A percentile compares a stretch with the other conserved stretches of the same genome.
phyloP scores from a whole-genome alignment of 2,329 filamentous ascomycete genomes.

The Teratosphaeria gauchensis region DNA sequence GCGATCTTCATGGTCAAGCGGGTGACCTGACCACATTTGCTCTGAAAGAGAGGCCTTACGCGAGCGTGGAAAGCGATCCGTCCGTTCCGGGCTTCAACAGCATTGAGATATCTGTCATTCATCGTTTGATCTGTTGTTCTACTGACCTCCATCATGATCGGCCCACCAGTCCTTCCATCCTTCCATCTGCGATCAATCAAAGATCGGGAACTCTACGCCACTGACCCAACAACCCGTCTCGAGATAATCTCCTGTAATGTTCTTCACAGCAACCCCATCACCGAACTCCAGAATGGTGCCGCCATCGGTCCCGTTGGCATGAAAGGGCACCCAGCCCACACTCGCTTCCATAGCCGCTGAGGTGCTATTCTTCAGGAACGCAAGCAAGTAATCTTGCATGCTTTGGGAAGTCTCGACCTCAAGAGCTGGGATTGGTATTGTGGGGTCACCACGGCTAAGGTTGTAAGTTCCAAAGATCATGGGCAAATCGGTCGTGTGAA shows the following conservation, averaged over 20 bases:
- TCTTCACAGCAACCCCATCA: neutral
- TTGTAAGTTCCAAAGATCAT: neutral
- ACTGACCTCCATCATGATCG: too few relatives aligned
- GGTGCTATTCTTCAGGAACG: neutral
- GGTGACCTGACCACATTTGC: too few relatives aligned
- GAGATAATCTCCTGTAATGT: neutral
- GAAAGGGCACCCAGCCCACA: neutral
- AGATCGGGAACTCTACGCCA: neutral
- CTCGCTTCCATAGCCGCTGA: neutral
- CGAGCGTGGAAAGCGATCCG: too few relatives aligned
- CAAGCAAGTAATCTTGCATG: neutral
- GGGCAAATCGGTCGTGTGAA: neutral
- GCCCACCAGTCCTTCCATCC: too few relatives aligned
- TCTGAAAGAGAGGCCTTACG: too few relatives aligned
- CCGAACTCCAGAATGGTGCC: neutral
- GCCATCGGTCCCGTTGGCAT: neutral
- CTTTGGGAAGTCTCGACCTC: neutral
- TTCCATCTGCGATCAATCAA: neutral
- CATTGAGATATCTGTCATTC: too few relatives aligned
- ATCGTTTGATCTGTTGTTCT: too few relatives aligned
- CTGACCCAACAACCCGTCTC: neutral
- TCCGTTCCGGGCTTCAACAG: too few relatives aligned
- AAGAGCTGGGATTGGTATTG: neutral
- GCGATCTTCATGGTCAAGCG: too few relatives aligned
- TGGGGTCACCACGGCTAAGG: neutral